Conservation (phyloP, 73 alveolate species). For the Paraurostyla sp. region DNA sequence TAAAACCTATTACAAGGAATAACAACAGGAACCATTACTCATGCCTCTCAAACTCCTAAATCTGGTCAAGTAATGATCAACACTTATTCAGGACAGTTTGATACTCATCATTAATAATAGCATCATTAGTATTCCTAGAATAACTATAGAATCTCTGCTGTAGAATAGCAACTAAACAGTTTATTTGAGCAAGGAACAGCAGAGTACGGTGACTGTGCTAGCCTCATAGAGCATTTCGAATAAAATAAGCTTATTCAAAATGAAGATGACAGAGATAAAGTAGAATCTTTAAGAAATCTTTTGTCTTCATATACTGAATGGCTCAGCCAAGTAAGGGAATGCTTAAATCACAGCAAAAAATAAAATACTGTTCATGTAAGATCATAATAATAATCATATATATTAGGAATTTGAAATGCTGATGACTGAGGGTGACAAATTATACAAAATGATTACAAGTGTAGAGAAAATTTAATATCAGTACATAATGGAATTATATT, state of each 20-base stretch:
- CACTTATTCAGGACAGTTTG: too few relatives aligned
- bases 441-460: neutral
- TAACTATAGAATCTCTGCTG: neutral
- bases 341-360: neutral
- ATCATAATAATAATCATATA: neutral
- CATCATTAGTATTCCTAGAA: neutral
- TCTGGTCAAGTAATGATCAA: neutral
- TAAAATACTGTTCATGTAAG: neutral
- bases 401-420: neutral
- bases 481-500: neutral
- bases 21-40: neutral
- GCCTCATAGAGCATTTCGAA: neutral
- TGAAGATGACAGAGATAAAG: neutral
- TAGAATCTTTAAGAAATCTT: neutral
- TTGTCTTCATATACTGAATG: neutral
- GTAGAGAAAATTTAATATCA: neutral
- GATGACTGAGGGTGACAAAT: neutral
- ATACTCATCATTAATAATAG: neutral
- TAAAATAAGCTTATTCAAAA: neutral
- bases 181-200: neutral
- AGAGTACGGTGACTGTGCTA: conserved; percentile 14
- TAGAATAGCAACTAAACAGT: neutral
- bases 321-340: neutral
- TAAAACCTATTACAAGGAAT: neutral
- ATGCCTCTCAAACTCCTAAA: neutral